Percentiles rank a stretch among this genome's conserved stretches.
phyloP scores from a whole-genome alignment of 306 rosid genomes.

The Dalbergia cultrata region DNA sequence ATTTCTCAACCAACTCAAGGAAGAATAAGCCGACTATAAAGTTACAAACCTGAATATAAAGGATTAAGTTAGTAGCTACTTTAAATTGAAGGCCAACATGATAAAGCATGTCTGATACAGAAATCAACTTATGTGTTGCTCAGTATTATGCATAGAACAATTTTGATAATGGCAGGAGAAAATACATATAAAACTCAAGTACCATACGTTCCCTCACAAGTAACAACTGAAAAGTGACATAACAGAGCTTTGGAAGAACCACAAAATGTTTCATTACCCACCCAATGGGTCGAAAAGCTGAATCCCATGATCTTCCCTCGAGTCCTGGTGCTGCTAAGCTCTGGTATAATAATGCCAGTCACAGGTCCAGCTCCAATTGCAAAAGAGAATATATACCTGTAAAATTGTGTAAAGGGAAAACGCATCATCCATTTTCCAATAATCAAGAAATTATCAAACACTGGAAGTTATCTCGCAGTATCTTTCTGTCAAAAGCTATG shows the following conservation, averaged over 20 bases:
- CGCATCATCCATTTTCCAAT: constrained; percentile 23
- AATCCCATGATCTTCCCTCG: constrained; percentile 93
- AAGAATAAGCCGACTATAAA: constrained; percentile 89
- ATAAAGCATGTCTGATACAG: not conserved
- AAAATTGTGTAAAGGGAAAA: constrained; percentile 30
- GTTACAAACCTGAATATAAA: constrained; percentile 71
- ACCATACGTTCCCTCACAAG: not conserved
- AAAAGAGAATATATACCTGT: constrained; percentile 84
- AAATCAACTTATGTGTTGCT: not conserved
- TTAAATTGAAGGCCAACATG: not conserved
- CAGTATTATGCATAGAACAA: not conserved
- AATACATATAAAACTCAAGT: not conserved
- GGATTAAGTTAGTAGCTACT: not conserved
- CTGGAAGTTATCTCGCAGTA: constrained; percentile 18
- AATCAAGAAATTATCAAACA: constrained; percentile 3
- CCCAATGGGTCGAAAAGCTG: constrained; percentile 91
- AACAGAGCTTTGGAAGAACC: constrained; percentile 3
- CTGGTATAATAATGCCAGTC: constrained; percentile 88
- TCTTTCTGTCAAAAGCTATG: not conserved
- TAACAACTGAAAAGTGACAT: not conserved
- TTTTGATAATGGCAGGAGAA: not conserved
- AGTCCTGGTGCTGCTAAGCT: constrained; percentile 84
- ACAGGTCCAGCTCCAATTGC: constrained; percentile 96
- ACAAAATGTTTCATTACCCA: constrained; percentile 45
- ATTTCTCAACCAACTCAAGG: constrained; percentile 81